These are phyloP conservation scores for Metschnikowia anglica DNA, from an alignment of 805 yeast genomes.

Conservation along the genomic window DNA sequence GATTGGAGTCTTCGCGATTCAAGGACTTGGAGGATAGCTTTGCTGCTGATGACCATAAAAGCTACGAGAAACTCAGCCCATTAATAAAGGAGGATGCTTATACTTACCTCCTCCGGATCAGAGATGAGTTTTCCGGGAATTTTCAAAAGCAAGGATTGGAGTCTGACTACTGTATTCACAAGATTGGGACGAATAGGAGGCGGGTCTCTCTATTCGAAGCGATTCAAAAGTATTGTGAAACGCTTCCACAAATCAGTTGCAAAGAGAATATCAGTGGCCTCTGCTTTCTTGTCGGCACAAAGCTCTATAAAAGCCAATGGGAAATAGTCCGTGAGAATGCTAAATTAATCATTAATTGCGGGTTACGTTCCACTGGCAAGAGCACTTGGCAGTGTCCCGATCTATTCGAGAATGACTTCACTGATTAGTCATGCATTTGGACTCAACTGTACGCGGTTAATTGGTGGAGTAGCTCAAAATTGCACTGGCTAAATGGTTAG, in stretches of 20 bases:
- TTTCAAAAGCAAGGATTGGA: slow-evolving; percentile 6
- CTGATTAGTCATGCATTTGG: not conserved
- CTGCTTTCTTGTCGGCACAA: slow-evolving; percentile 41
- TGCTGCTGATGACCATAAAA: slow-evolving; percentile 16
- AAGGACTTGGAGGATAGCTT: slow-evolving; percentile 15
- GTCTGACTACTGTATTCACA: slow-evolving; percentile 15
- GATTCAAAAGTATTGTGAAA: slow-evolving; percentile 33
- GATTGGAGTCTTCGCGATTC: slow-evolving; percentile 30
- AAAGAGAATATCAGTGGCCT: slow-evolving; percentile 43
- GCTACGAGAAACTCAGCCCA: slow-evolving; percentile 24
- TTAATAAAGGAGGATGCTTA: slow-evolving; percentile 39
- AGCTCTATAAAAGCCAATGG: slow-evolving; percentile 41
- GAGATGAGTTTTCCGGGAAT: slow-evolving; percentile 29
- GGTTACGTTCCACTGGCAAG: slow-evolving; percentile 41
- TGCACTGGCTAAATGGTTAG: not conserved
- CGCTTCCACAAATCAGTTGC: slow-evolving; percentile 32
- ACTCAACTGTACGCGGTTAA: no score
- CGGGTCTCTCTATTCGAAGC: slow-evolving; percentile 29
- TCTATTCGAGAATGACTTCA: slow-evolving; percentile 28
- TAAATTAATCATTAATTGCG: slow-evolving; percentile 42
- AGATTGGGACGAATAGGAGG: slow-evolving; percentile 4
- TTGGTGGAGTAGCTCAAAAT: not conserved
- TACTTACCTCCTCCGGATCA: slow-evolving; percentile 34
- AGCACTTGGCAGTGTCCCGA: slow-evolving; percentile 33
- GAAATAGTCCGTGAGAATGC: slow-evolving; percentile 44